Conservation (phyloP, 1,139 yeast genomes). For the Pichia sp. region DNA sequence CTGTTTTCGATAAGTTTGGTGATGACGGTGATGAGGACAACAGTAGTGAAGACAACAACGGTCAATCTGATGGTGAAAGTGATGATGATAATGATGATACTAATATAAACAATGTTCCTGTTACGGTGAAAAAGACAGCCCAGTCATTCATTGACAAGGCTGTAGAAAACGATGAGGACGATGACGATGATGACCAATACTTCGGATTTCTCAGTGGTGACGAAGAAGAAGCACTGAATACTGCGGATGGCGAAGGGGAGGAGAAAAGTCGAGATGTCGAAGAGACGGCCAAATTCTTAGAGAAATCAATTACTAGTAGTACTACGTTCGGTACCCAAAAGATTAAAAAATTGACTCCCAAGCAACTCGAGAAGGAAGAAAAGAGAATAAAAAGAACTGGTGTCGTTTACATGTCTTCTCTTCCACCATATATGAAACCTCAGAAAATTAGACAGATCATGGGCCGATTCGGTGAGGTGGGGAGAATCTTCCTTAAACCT, state of each 20-base stretch:
- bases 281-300: slow-evolving; percentile 8
- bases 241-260: slow-evolving; percentile 13
- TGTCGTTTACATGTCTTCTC: slow-evolving; percentile 78
- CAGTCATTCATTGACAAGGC: slow-evolving; percentile 1
- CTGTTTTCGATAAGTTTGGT: slow-evolving; percentile 3
- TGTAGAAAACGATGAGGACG: slow-evolving; percentile 10
- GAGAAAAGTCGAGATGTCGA: slow-evolving; percentile 4
- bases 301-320: slow-evolving; percentile 13
- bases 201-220: slow-evolving; percentile 12
- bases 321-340: slow-evolving; percentile 25
- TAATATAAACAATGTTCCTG: too few relatives aligned
- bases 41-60: too few relatives aligned
- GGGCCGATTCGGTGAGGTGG: slow-evolving; percentile 76
- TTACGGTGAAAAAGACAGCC: background rate
- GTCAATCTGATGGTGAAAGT: slow-evolving; percentile 9
- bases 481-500: slow-evolving; percentile 79
- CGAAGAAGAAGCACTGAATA: too few relatives aligned
- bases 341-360: slow-evolving; percentile 44
- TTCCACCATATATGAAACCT: slow-evolving; percentile 98
- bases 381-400: slow-evolving; percentile 69
- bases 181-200: slow-evolving; percentile 13
- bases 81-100: slow-evolving; percentile 1
- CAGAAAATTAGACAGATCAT: slow-evolving; percentile 77
- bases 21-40: slow-evolving; percentile 8
- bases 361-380: slow-evolving; percentile 49